Percentiles rank a stretch among this genome's conserved stretches.
Conservation (phyloP, 306 rosid genomes). For the Quercus berberidifolia region DNA sequence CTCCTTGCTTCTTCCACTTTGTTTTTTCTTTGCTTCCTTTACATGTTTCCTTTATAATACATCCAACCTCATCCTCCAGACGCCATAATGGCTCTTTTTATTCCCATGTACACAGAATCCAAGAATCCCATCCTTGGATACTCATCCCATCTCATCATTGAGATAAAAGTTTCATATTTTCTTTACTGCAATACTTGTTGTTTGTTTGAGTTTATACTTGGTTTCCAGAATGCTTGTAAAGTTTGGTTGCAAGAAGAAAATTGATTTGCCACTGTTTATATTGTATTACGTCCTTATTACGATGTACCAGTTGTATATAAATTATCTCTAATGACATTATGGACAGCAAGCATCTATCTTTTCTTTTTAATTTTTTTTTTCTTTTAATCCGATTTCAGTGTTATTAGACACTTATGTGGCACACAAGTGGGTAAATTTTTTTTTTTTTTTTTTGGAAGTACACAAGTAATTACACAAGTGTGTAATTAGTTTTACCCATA, state of each 20-base stretch:
- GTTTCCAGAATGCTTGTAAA: conserved; percentile 25
- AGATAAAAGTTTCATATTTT: conserved; percentile 11
- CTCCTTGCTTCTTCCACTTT: background rate
- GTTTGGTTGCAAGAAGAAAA: conserved; percentile 28
- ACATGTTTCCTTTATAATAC: background rate
- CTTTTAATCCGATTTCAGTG: too few relatives aligned
- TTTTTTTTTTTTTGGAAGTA: too few relatives aligned
- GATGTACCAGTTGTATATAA: background rate
- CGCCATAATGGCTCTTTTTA: conserved; percentile 18
- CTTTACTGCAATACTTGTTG: conserved; percentile 29
- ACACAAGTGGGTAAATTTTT: too few relatives aligned
- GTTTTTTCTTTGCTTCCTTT: background rate
- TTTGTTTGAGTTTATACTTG: conserved; percentile 1
- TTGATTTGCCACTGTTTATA: background rate
- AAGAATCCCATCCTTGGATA: conserved; percentile 13
- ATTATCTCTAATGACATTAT: background rate
- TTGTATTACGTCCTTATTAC: background rate
- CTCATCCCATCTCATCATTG: conserved; percentile 14
- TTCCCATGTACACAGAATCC: conserved; percentile 26
- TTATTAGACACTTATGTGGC: too few relatives aligned
- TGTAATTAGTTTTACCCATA: too few relatives aligned
- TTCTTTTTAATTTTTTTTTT: too few relatives aligned
- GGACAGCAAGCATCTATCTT: background rate
- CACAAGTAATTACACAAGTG: too few relatives aligned
- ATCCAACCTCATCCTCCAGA: background rate